Evolutionary conservation across 305 asterid genomes (phyloP).

Genomic region (Fraxinus sp.): DNA sequence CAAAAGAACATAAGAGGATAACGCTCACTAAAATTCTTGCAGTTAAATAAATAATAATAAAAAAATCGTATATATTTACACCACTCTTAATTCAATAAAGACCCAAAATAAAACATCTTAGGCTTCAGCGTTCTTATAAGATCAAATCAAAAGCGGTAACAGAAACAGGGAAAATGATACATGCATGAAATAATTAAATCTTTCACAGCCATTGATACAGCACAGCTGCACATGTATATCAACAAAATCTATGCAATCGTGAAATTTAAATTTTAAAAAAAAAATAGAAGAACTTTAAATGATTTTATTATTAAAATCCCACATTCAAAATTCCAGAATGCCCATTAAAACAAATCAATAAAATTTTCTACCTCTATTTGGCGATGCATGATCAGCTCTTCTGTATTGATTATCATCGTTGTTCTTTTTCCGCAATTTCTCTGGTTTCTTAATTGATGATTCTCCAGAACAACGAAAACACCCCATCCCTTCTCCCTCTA

Average conservation of each 20-base stretch:
- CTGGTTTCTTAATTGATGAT: conserved; percentile 19
- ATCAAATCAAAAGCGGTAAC: background rate
- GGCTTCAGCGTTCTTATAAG: background rate
- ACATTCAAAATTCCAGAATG: conserved; percentile 18
- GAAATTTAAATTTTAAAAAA: background rate
- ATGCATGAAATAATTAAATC: conserved; percentile 9
- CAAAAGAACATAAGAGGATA: background rate
- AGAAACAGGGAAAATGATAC: background rate
- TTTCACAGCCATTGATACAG: background rate
- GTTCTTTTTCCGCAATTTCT: conserved; percentile 11
- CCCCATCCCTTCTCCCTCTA: conserved; percentile 17
- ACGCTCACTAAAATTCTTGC: background rate
- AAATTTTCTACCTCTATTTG: conserved; percentile 29
- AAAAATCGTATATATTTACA: background rate
- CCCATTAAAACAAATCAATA: background rate
- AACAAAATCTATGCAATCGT: conserved; percentile 4
- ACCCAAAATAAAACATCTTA: background rate
- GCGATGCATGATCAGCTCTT: conserved; percentile 32
- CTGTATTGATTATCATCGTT: conserved; percentile 14
- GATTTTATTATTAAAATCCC: background rate
- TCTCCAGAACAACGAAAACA: conserved; percentile 31
- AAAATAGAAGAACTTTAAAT: background rate
- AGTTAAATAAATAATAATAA: background rate
- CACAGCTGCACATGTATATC: conserved; percentile 13
- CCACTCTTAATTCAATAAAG: background rate